These are phyloP conservation scores for Picea glauca DNA, from an alignment of 75 land plant genomes.

Conservation along the genomic window DNA sequence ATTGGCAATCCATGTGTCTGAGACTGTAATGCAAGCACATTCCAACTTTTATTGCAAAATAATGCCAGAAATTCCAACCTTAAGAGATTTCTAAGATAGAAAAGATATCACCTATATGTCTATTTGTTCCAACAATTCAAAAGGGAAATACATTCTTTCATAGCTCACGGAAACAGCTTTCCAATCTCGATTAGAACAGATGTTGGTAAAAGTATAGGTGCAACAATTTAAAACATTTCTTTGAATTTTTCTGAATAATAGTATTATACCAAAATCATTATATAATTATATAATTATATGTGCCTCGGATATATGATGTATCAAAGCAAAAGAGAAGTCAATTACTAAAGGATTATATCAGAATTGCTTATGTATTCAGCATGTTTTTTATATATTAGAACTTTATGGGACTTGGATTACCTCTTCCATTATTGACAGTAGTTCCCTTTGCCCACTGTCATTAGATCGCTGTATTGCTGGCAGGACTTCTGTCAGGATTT, in stretches of 20 bases:
- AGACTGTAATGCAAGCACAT: constrained; percentile 32
- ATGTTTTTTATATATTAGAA: no score
- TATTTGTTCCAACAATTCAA: background rate
- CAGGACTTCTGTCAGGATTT: no score
- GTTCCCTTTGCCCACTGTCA: no score
- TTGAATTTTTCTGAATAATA: no score
- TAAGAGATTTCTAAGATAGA: background rate
- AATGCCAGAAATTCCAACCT: background rate
- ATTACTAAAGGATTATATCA: background rate
- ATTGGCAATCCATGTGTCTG: constrained; percentile 89
- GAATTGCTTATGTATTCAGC: no score
- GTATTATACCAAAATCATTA: no score
- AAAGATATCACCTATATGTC: background rate
- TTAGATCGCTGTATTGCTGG: no score
- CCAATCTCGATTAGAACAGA: background rate
- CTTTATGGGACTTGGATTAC: no score
- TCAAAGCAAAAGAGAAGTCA: background rate
- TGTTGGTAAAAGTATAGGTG: no score
- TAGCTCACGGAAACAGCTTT: background rate
- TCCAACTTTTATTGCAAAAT: background rate
- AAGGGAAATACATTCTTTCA: background rate
- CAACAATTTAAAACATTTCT: no score
- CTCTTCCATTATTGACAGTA: no score
- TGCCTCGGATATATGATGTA: background rate
- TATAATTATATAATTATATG: no score